phyloP scores from a whole-genome alignment of 495 filamentous ascomycete species.

The Tuber aestivum region DNA sequence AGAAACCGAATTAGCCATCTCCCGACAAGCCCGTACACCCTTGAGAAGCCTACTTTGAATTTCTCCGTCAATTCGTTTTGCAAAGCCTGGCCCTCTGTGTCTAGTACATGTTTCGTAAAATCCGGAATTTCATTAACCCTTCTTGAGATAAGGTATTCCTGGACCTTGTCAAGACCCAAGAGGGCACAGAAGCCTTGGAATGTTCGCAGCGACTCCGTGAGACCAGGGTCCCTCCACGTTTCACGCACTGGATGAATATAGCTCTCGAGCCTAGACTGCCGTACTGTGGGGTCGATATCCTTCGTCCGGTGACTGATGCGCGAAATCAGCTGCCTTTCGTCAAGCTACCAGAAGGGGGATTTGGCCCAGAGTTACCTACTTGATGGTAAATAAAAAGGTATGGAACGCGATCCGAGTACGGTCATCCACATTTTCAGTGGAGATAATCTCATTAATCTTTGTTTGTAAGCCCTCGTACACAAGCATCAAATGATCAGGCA shows the following conservation, averaged over 20 bases:
- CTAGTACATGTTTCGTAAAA: slow-evolving; percentile 71
- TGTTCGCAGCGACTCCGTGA: slow-evolving; percentile 63
- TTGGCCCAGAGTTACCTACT: slow-evolving; percentile 50
- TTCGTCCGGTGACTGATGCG: slow-evolving; percentile 65
- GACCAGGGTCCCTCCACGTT: slow-evolving; percentile 67
- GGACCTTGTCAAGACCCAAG: slow-evolving; percentile 70
- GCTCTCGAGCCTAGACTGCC: slow-evolving; percentile 58
- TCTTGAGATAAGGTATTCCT: slow-evolving; percentile 67
- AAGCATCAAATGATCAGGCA: slow-evolving; percentile 78
- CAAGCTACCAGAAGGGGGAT: background rate
- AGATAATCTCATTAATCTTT: slow-evolving; percentile 74
- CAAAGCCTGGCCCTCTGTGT: slow-evolving; percentile 69
- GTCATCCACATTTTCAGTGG: slow-evolving; percentile 66
- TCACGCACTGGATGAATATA: slow-evolving; percentile 74
- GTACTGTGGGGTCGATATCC: slow-evolving; percentile 60
- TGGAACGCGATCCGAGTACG: slow-evolving; percentile 52
- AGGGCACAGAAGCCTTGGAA: slow-evolving; percentile 74
- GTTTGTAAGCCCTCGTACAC: slow-evolving; percentile 82
- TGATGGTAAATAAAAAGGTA: slow-evolving; percentile 84
- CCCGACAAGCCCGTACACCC: slow-evolving; percentile 43
- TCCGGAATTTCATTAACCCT: slow-evolving; percentile 71
- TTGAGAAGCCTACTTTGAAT: slow-evolving; percentile 48
- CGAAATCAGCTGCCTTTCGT: slow-evolving; percentile 13
- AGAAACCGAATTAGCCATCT: slow-evolving; percentile 2
- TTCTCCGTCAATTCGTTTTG: slow-evolving; percentile 69